Percentiles rank a stretch among this genome's conserved stretches.
These are phyloP conservation scores for Sparassis latifolia DNA, from an alignment of 1,284 basidiomycete genomes.

Conservation along the genomic window DNA sequence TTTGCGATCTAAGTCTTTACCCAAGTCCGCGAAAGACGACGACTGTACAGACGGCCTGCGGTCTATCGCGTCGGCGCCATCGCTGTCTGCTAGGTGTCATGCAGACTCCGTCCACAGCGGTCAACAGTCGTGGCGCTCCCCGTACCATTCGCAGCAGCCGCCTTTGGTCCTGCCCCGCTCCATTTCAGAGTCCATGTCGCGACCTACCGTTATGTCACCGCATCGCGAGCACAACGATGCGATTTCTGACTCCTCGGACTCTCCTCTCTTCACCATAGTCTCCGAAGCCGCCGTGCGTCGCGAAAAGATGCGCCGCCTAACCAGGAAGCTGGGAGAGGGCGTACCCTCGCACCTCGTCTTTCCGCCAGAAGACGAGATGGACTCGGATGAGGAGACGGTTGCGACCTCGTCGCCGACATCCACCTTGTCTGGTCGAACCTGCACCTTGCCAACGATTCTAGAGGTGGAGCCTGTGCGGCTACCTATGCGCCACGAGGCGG, in stretches of 20 bases:
- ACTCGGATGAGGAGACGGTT: neutral
- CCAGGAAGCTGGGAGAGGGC: conserved; percentile 51
- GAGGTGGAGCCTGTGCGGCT: neutral
- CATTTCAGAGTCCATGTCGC: too few species aligned
- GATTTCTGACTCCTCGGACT: conserved; percentile 13
- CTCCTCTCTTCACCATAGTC: conserved; percentile 25
- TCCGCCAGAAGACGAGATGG: conserved; percentile 19
- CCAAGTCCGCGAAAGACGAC: neutral
- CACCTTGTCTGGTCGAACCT: too few species aligned
- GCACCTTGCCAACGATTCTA: conserved; percentile 3
- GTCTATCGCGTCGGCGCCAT: neutral
- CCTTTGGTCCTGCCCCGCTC: neutral
- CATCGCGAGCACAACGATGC: too few species aligned
- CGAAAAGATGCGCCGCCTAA: conserved; percentile 53
- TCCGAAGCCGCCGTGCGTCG: conserved; percentile 35
- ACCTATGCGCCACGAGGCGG: neutral
- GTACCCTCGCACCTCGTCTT: conserved; percentile 56
- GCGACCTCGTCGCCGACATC: too few species aligned
- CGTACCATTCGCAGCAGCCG: neutral
- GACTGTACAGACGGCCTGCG: neutral
- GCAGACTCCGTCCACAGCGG: neutral
- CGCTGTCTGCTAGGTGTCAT: neutral
- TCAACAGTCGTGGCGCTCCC: conserved; percentile 3
- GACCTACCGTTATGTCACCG: too few species aligned
- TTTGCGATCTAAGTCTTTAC: neutral